These are phyloP conservation scores for Plasmodium adleri DNA, from an alignment of 169 alveolate species.

Conservation along the genomic window DNA sequence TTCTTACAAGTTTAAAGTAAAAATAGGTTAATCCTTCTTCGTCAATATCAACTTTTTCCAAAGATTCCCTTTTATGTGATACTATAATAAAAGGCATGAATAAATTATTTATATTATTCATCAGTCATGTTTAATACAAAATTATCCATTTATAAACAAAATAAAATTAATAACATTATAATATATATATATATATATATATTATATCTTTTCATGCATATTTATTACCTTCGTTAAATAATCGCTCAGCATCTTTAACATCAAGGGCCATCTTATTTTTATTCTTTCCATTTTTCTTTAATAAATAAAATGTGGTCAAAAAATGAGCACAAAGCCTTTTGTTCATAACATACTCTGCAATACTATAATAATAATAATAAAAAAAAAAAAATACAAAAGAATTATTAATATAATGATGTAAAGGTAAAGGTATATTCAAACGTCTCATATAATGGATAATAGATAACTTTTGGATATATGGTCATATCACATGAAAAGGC, in stretches of 20 bases:
- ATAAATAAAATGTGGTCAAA: slow-evolving; percentile 52
- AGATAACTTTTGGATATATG: no score
- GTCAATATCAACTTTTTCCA: slow-evolving; percentile 5
- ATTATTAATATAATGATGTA: background rate
- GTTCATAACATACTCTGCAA: slow-evolving; percentile 63
- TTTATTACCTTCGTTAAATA: slow-evolving; percentile 49
- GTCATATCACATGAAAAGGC: no score
- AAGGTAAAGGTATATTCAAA: no score
- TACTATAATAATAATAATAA: slow-evolving; percentile 21
- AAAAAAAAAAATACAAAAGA: background rate
- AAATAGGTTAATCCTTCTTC: slow-evolving; percentile 53
- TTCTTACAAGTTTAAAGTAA: slow-evolving; percentile 63
- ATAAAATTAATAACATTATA: background rate
- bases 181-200: background rate
- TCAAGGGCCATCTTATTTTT: slow-evolving; percentile 15
- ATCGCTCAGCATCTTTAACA: slow-evolving; percentile 28
- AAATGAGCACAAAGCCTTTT: slow-evolving; percentile 56
- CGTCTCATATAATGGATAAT: no score
- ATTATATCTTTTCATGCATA: background rate
- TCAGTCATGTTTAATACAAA: background rate
- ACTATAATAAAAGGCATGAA: slow-evolving; percentile 12
- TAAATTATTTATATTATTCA: background rate
- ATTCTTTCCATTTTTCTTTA: slow-evolving; percentile 38
- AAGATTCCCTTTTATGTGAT: slow-evolving; percentile 3
- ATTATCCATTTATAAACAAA: background rate